phyloP scores from a whole-genome alignment of 2,329 filamentous ascomycete genomes.

The Cordyceps cateniannulata region DNA sequence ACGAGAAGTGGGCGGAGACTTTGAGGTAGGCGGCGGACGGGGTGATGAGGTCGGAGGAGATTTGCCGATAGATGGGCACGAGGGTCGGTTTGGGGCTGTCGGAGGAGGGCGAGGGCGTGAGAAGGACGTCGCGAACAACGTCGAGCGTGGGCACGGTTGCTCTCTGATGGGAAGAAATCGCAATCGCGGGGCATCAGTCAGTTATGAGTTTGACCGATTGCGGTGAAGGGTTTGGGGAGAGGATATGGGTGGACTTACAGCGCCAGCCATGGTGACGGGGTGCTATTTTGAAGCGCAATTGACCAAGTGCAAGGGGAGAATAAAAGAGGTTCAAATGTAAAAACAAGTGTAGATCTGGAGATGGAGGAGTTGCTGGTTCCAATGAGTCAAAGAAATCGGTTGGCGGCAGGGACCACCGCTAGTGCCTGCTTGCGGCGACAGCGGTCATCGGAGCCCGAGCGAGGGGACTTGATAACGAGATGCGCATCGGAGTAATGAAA shows the following conservation, averaged over 20 bases:
- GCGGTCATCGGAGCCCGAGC: conserved; percentile 6
- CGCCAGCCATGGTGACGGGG: conserved; percentile 22
- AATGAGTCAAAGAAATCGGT: neutral
- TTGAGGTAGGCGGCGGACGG: conserved; percentile 95
- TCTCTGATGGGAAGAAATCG: conserved; percentile 24
- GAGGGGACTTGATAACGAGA: neutral
- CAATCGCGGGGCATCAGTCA: conserved; percentile 8
- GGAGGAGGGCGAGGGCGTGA: conserved; percentile 23
- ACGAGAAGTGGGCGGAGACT: conserved; percentile 58
- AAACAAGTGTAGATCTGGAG: neutral
- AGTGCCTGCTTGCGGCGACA: neutral
- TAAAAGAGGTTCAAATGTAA: neutral
- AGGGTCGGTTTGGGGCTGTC: conserved; percentile 52
- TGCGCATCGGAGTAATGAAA: no score
- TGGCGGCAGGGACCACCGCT: neutral
- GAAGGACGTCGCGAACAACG: conserved; percentile 37
- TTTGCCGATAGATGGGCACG: conserved; percentile 75
- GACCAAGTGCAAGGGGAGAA: neutral
- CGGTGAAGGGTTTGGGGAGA: neutral
- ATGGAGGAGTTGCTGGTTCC: neutral
- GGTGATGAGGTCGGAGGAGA: conserved; percentile 87
- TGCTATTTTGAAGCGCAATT: neutral
- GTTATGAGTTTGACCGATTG: conserved; percentile 1
- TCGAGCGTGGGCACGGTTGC: conserved; percentile 40
- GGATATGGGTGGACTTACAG: conserved; percentile 19